Conservation (phyloP, 306 rosid species). For the Pyrus communis region DNA sequence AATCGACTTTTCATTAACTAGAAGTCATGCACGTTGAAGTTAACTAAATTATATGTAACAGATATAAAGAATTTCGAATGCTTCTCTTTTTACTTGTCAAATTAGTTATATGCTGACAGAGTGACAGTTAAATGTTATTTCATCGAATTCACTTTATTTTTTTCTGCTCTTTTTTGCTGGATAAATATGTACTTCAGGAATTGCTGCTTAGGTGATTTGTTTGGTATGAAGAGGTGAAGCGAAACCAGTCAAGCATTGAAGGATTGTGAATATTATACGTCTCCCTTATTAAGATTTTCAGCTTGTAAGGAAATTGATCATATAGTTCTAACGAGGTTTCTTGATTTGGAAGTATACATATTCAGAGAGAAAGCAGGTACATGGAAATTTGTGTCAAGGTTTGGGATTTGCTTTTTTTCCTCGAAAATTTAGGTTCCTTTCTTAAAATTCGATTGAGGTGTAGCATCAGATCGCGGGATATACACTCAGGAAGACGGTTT, state of each 20-base stretch:
- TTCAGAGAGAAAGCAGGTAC: conserved; percentile 50
- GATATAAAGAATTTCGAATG: background rate
- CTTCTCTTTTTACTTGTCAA: background rate
- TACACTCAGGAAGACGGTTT: conserved; percentile 45
- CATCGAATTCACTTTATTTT: background rate
- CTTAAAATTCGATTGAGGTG: conserved; percentile 72
- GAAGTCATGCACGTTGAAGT: background rate
- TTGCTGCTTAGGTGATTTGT: conserved; percentile 78
- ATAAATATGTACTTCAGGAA: conserved; percentile 48
- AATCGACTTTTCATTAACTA: background rate
- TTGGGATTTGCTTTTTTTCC: conserved; percentile 35
- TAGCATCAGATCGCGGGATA: conserved; percentile 28
- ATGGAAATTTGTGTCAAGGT: conserved; percentile 59
- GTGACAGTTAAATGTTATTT: background rate
- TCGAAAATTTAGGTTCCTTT: conserved; percentile 50
- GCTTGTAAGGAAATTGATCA: conserved; percentile 55
- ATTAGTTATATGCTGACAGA: background rate
- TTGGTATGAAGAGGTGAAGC: conserved; percentile 48
- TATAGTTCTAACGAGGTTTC: conserved; percentile 69
- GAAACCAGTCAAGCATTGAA: conserved; percentile 41
- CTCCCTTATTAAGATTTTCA: conserved; percentile 44
- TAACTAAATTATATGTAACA: background rate
- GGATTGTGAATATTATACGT: conserved; percentile 68
- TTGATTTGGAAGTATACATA: conserved; percentile 51
- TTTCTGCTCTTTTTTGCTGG: background rate